Conservation (phyloP, 2,329 filamentous ascomycete genomes). For the Botryotinia narcissicola region DNA sequence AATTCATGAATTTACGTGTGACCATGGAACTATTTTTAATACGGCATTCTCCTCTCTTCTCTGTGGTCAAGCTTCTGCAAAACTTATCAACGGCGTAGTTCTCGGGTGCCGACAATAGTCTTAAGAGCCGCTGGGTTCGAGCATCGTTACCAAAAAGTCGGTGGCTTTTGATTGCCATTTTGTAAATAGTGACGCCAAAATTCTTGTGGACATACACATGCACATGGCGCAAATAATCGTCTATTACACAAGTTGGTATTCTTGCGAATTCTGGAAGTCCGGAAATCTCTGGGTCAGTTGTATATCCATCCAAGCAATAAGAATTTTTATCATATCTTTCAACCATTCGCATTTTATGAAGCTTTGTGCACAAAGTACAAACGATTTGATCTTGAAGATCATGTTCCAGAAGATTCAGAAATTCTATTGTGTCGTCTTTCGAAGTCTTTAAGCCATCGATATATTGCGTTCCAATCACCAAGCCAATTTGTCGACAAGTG, state of each 20-base stretch:
- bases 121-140: background rate
- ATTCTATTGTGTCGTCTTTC: background rate
- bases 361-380: background rate
- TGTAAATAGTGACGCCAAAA: background rate
- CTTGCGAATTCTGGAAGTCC: background rate
- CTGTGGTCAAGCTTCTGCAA: background rate
- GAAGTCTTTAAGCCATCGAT: background rate
- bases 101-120: background rate
- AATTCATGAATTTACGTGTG: background rate
- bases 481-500: background rate
- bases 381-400: background rate
- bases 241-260: background rate
- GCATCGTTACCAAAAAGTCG: background rate
- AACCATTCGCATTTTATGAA: background rate
- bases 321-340: background rate
- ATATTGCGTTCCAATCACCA: background rate
- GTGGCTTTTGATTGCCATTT: background rate
- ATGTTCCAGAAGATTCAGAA: background rate
- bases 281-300: background rate
- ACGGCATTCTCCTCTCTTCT: background rate
- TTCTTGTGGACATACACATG: background rate
- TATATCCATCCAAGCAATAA: background rate
- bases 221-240: rapidly evolving
- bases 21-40: background rate
- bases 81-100: background rate